Evolutionary conservation across 2,329 filamentous ascomycete species (phyloP).

Genomic region (Hypoxylon sp.): DNA sequence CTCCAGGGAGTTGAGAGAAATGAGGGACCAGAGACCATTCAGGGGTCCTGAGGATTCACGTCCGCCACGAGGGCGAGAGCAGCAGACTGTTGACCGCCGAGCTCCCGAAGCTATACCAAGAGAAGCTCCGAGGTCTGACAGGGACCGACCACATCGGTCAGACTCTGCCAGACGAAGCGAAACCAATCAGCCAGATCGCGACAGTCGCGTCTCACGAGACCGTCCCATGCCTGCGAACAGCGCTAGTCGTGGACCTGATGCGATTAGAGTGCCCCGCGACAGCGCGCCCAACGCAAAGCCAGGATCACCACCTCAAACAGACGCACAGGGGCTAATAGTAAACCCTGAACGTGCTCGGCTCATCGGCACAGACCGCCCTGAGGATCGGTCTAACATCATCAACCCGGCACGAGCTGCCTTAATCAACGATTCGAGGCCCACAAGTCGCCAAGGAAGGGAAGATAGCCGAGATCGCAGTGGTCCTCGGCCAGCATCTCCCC

Average conservation of each 20-base stretch:
- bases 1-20: conserved; percentile 40
- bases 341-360: conserved; percentile 64
- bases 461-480: conserved; percentile 53
- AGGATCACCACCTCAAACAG: conserved; percentile 42
- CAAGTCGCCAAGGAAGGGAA: conserved; percentile 52
- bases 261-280: conserved; percentile 40
- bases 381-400: conserved; percentile 51
- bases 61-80: conserved; percentile 53
- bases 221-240: conserved; percentile 41
- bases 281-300: conserved; percentile 41
- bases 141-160: conserved; percentile 48
- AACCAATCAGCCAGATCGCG: conserved; percentile 51
- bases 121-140: conserved; percentile 50
- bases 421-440: conserved; percentile 51
- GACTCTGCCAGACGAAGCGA: conserved; percentile 43
- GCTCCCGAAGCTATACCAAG: conserved; percentile 48
- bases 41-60: conserved; percentile 53
- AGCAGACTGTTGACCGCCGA: conserved; percentile 52
- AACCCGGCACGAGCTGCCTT: conserved; percentile 59
- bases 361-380: conserved; percentile 49
- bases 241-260: conserved; percentile 40
- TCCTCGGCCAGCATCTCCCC: conserved; percentile 56
- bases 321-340: conserved; percentile 56
- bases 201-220: conserved; percentile 45
- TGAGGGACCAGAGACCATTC: conserved; percentile 50